phyloP scores from a whole-genome alignment of 768 basidiomycete genomes.

The Amanita subjunquillea region DNA sequence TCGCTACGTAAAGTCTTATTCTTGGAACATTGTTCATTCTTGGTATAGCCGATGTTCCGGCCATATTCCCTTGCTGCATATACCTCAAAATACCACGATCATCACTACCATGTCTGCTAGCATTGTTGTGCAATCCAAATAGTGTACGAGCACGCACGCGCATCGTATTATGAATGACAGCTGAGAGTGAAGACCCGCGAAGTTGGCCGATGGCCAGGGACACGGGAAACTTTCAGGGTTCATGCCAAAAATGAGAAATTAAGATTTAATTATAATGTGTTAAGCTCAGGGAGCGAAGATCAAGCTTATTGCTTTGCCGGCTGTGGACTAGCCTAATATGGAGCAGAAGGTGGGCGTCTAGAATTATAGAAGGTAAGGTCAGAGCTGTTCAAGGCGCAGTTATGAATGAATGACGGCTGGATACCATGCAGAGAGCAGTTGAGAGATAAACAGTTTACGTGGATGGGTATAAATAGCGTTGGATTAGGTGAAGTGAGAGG shows the following conservation, averaged over 20 bases:
- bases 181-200: background rate
- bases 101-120: background rate
- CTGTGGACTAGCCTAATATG: background rate
- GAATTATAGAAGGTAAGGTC: background rate
- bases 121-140: background rate
- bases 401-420: background rate
- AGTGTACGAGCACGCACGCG: background rate
- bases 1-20: conserved; percentile 2
- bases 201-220: background rate
- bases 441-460: background rate
- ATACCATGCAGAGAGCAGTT: background rate
- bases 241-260: background rate
- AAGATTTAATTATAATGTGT: conserved; percentile 4
- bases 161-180: background rate
- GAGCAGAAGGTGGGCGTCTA: background rate
- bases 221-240: conserved; percentile 1
- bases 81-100: conserved; percentile 4
- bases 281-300: conserved; percentile 5
- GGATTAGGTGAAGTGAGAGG: background rate
- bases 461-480: background rate
- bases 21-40: conserved; percentile 6
- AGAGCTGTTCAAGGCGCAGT: background rate
- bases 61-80: conserved; percentile 4
- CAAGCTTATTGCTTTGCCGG: conserved; percentile 1
- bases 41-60: conserved; percentile 4